Conservation (phyloP, 495 filamentous ascomycete genomes). For the Neurospora sp. region DNA sequence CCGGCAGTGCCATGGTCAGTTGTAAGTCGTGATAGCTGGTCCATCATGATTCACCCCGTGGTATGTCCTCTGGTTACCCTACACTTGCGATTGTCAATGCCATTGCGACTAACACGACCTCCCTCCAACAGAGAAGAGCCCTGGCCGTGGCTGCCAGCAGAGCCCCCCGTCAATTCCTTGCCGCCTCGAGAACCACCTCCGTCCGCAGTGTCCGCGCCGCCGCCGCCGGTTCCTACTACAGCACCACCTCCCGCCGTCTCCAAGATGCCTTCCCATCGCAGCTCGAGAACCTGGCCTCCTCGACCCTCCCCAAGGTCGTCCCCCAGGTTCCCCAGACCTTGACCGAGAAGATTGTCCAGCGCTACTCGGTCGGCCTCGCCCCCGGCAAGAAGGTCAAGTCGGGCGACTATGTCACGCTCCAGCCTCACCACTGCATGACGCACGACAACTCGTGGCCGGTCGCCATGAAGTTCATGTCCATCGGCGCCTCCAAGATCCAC, state of each 20-base stretch:
- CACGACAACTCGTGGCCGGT: conserved; percentile 93
- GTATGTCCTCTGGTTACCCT: conserved; percentile 5
- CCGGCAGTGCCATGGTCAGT: conserved; percentile 4
- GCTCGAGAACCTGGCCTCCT: conserved; percentile 11
- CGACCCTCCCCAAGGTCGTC: conserved; percentile 1
- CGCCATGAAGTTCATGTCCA: conserved; percentile 74
- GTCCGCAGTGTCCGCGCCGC: conserved; percentile 5
- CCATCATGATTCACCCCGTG: conserved; percentile 15
- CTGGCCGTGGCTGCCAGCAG: conserved; percentile 19
- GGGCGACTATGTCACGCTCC: conserved; percentile 77
- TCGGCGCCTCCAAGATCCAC: conserved; percentile 69
- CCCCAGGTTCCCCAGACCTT: conserved; percentile 54
- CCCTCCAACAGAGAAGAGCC: conserved; percentile 12
- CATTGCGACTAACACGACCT: neutral
- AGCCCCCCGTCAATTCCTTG: conserved; percentile 8
- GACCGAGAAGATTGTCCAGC: conserved; percentile 88
- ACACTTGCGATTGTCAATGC: neutral
- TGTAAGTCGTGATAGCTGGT: neutral
- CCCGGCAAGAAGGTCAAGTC: conserved; percentile 59
- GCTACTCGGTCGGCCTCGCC: conserved; percentile 59
- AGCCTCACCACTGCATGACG: conserved; percentile 70
- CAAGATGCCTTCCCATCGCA: conserved; percentile 20
- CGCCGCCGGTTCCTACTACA: conserved; percentile 6
- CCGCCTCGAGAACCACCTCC: conserved; percentile 3
- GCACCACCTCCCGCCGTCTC: conserved; percentile 13